These are phyloP conservation scores for Mortierella sp. DNA, from an alignment of 371 early-diverging fungal genomes.

Conservation along the genomic window DNA sequence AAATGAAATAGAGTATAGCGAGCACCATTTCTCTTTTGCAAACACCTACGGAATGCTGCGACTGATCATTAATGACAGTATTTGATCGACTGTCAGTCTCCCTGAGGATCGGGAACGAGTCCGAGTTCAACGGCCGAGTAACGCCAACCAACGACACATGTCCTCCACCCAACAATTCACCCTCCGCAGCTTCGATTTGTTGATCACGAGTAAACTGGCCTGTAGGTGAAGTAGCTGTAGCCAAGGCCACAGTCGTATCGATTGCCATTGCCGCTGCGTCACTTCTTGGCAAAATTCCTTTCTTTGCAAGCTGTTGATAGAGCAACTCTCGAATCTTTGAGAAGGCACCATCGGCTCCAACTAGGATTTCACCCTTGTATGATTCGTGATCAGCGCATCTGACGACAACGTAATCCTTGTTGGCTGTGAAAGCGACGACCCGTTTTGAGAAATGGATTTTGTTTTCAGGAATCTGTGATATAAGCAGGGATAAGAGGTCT, in stretches of 20 bases:
- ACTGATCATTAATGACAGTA: constrained; percentile 12
- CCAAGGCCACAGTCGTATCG: neutral
- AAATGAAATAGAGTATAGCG: neutral
- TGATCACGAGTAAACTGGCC: too few relatives aligned
- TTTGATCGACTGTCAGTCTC: constrained; percentile 13
- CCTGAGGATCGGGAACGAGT: constrained; percentile 1
- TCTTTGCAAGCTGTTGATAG: constrained; percentile 28
- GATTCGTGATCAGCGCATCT: constrained; percentile 27
- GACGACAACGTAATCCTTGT: constrained; percentile 30
- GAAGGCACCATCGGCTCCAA: constrained; percentile 41
- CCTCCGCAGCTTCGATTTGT: constrained; percentile 7
- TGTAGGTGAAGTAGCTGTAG: neutral
- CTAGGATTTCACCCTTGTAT: constrained; percentile 27
- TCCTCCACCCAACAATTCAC: constrained; percentile 10
- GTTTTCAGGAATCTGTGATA: constrained; percentile 13
- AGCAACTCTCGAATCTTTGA: constrained; percentile 20
- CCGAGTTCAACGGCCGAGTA: constrained; percentile 10
- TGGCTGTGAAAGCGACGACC: constrained; percentile 17
- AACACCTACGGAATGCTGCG: constrained; percentile 15
- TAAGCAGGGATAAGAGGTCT: constrained; percentile 10
- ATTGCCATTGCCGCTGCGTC: constrained; percentile 15
- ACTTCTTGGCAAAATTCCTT: constrained; percentile 26
- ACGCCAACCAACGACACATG: constrained; percentile 30
- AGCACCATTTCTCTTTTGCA: neutral
- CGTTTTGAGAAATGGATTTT: constrained; percentile 35